Conservation (phyloP, 805 yeast genomes). For the Hanseniaspora lachancei region DNA sequence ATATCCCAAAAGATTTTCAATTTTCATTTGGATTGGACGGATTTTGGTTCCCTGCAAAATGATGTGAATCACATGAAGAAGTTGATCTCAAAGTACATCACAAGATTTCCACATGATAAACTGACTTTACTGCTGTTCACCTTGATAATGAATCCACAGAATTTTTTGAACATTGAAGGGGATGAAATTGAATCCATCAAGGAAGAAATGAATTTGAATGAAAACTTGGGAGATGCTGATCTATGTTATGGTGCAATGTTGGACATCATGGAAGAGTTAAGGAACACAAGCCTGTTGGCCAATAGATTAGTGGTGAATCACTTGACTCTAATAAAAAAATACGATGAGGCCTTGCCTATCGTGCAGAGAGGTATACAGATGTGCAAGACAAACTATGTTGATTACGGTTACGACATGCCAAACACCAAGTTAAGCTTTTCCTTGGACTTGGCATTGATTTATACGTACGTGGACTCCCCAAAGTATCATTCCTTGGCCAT, state of each 20-base stretch:
- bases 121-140: slow-evolving; percentile 39
- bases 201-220: not conserved
- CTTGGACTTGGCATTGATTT: slow-evolving; percentile 56
- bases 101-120: slow-evolving; percentile 46
- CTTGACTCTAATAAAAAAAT: slow-evolving; percentile 49
- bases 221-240: slow-evolving; percentile 34
- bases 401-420: slow-evolving; percentile 35
- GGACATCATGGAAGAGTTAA: slow-evolving; percentile 37
- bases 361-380: slow-evolving; percentile 49
- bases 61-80: slow-evolving; percentile 32
- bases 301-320: slow-evolving; percentile 52
- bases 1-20: slow-evolving; percentile 58
- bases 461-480: slow-evolving; percentile 82
- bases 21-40: slow-evolving; percentile 60
- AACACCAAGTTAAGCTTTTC: slow-evolving; percentile 47
- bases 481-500: slow-evolving; percentile 69
- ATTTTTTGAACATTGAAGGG: not conserved
- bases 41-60: slow-evolving; percentile 37
- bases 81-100: slow-evolving; percentile 37
- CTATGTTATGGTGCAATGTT: slow-evolving; percentile 34
- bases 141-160: not conserved
- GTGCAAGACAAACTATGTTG: slow-evolving; percentile 36
- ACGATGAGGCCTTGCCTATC: slow-evolving; percentile 44
- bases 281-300: slow-evolving; percentile 40
- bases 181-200: not conserved